Evolutionary conservation across 441 rosid genomes (phyloP), one percentile per base, ranked within the genome.

Genomic region (Pelargonium cotyledonis): DNA sequence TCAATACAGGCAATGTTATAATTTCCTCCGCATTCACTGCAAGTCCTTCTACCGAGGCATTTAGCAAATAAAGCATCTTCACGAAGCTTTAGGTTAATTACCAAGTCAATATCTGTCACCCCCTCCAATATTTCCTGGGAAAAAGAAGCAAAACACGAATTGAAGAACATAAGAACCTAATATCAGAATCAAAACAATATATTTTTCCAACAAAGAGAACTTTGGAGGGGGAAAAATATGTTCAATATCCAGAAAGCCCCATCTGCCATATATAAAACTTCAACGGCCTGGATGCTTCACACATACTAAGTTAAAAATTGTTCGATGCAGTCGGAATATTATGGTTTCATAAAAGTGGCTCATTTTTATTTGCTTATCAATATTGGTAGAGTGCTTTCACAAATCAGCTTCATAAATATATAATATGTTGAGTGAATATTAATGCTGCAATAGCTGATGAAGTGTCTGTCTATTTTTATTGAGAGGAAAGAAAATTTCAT

Each of bases 11-110:
- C 97, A 69, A 95, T 74, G 35, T 95, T 95, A 69, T 86, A 95
- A 81, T 91, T 95, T 69, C 79, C 89, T 69, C 97, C 91, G 72
- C 99, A 95, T 62, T 91, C 89, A 8, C 90, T 85, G 69, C 99
- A 95, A 40, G 85, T 95, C 76, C 99, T 88, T 78, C 99, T 85
- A 51, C 96, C 99, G 18, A 95, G 85, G 80, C 97, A 95, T 81
- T 95, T 95, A 5, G 95, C 97, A 21, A 95, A 84, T 65, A 95
- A 77, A 0, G 91, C 99, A 76, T 90, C 97, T 83, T 92, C 89
- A 61, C 79, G 75, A 60, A 90, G 97, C 92, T 86, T 86, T 67
- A 95, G 75, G 84, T 95, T 95, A 57, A 91, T 71, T 73, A 90
- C 99, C 75, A 91, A 76, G 75, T 91, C 92, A n/a, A 91, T 79